Conservation (phyloP, 1,139 yeast genomes). For the Blastobotrys apis region DNA sequence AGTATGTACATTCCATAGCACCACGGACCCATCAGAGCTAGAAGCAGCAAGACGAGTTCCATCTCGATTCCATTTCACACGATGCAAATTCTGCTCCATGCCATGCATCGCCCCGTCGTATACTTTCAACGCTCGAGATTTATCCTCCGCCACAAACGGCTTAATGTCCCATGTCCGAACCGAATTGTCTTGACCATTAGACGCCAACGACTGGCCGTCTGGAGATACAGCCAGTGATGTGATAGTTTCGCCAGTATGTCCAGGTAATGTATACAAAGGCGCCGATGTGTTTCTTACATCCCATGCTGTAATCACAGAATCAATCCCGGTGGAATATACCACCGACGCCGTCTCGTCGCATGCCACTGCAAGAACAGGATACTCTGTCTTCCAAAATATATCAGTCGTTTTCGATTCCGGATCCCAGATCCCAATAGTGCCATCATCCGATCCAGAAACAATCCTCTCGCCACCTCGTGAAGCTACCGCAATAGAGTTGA, state of each 20-base stretch:
- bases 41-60: constrained; percentile 49
- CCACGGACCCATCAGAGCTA: constrained; percentile 55
- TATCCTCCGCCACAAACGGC: constrained; percentile 39
- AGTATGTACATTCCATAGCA: constrained; percentile 58
- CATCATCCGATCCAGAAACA: constrained; percentile 65
- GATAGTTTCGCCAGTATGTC: constrained; percentile 48
- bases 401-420: constrained; percentile 47
- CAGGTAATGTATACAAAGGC: constrained; percentile 41
- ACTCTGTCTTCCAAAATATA: constrained; percentile 41
- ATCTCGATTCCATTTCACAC: constrained; percentile 45
- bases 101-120: constrained; percentile 61
- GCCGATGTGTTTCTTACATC: constrained; percentile 42
- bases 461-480: constrained; percentile 36
- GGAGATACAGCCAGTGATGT: constrained; percentile 50
- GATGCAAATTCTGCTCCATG: constrained; percentile 48
- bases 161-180: constrained; percentile 55
- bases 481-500: constrained; percentile 49
- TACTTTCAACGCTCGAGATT: constrained; percentile 41
- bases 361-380: constrained; percentile 57
- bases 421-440: constrained; percentile 58
- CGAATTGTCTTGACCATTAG: constrained; percentile 56
- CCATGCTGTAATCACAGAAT: constrained; percentile 55
- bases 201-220: constrained; percentile 46
- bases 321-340: constrained; percentile 62
- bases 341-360: constrained; percentile 38